Conservation (phyloP, 495 filamentous ascomycete species). For the Chaetomidium leptoderma region DNA sequence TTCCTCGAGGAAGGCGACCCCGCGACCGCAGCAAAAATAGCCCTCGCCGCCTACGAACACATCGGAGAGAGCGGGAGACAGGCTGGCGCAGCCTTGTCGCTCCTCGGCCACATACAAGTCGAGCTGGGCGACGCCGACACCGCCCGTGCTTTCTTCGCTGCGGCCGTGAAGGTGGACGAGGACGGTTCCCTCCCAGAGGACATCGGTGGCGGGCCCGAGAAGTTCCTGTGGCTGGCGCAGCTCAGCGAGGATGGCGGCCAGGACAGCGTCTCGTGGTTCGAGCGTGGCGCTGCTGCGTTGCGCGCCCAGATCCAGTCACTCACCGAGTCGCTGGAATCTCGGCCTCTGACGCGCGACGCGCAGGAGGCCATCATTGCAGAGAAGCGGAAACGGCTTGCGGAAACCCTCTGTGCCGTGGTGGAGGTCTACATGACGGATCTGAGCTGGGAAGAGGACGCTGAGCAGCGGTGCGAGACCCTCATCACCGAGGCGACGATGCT, state of each 20-base stretch:
- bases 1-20: slow-evolving; percentile 67
- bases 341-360: slow-evolving; percentile 40
- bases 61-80: slow-evolving; percentile 35
- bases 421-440: slow-evolving; percentile 99
- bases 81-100: slow-evolving; percentile 61
- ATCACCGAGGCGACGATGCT: slow-evolving; percentile 81
- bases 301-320: slow-evolving; percentile 59
- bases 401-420: slow-evolving; percentile 79
- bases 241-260: slow-evolving; percentile 79
- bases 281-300: slow-evolving; percentile 69
- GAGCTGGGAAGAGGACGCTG: slow-evolving; percentile 84
- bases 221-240: slow-evolving; percentile 94
- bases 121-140: slow-evolving; percentile 74
- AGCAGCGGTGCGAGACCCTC: slow-evolving; percentile 73
- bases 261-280: slow-evolving; percentile 83
- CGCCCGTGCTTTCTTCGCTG: slow-evolving; percentile 63
- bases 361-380: slow-evolving; percentile 50
- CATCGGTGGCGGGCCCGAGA: slow-evolving; percentile 77
- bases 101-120: slow-evolving; percentile 79
- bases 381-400: slow-evolving; percentile 73
- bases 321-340: slow-evolving; percentile 25
- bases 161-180: slow-evolving; percentile 67
- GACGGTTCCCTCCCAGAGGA: slow-evolving; percentile 60
- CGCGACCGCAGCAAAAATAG: slow-evolving; percentile 62
- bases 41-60: slow-evolving; percentile 56